Evolutionary conservation across 2,329 filamentous ascomycete species (phyloP).

Genomic region (Phyllosticta citriasiana): DNA sequence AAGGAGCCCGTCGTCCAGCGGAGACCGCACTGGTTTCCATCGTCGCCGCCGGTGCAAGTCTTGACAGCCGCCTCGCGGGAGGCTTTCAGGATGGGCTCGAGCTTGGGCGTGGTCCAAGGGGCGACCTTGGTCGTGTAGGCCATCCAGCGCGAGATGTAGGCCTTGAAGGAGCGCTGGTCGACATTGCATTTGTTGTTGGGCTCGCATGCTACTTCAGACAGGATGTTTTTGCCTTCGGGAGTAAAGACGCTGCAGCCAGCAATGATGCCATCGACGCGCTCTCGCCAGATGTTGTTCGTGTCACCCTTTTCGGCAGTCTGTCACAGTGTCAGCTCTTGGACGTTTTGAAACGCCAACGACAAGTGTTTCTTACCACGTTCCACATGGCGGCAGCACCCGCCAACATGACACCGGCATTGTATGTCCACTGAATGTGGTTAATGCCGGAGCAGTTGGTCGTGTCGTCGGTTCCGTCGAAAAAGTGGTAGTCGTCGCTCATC

Average conservation of each 20-base stretch:
- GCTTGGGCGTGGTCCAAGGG: constrained; percentile 24
- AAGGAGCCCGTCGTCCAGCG: constrained; percentile 34
- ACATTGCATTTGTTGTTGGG: constrained; percentile 35
- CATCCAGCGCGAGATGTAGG: constrained; percentile 35
- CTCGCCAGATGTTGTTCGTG: constrained; percentile 1
- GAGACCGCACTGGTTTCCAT: constrained; percentile 38
- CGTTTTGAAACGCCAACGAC: not conserved
- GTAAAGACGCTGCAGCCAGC: constrained; percentile 31
- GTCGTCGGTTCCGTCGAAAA: constrained; percentile 37
- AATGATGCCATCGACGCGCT: constrained; percentile 24
- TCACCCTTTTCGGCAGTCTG: constrained; percentile 9
- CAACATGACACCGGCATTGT: constrained; percentile 38
- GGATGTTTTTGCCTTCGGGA: constrained; percentile 26
- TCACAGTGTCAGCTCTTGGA: not conserved
- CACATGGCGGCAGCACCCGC: constrained; percentile 39
- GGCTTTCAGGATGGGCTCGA: constrained; percentile 43
- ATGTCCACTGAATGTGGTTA: constrained; percentile 37
- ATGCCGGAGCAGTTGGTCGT: constrained; percentile 33
- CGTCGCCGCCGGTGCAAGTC: constrained; percentile 41
- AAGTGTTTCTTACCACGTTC: constrained; percentile 32
- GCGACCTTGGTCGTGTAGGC: constrained; percentile 31
- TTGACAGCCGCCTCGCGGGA: constrained; percentile 48
- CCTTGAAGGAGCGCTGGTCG: constrained; percentile 39
- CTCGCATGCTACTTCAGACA: constrained; percentile 41
- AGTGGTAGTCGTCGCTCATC: constrained; percentile 37